phyloP scores from a whole-genome alignment of 805 yeast species.

The Metschnikowia proteae region DNA sequence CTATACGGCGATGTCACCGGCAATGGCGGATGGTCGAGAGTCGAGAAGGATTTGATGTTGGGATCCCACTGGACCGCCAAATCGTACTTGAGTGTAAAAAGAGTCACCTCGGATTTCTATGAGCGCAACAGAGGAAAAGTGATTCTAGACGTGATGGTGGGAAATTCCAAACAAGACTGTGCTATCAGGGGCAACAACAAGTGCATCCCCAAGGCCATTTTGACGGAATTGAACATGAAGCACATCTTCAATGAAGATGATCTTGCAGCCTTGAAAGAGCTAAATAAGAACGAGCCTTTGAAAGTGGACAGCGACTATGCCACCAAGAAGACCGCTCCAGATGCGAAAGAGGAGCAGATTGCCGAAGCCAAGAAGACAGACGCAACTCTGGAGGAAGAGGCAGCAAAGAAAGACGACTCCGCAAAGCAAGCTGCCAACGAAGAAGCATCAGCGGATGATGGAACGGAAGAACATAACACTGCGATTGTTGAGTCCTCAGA shows the following conservation, averaged over 20 bases:
- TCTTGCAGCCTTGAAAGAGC: conserved; percentile 4
- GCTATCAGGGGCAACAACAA: conserved; percentile 37
- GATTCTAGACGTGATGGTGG: conserved; percentile 39
- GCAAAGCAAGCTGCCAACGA: background rate
- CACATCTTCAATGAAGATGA: conserved; percentile 29
- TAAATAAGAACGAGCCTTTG: conserved; percentile 8
- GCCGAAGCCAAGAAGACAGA: conserved; percentile 1
- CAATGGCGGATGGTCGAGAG: conserved; percentile 36
- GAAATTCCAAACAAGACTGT: conserved; percentile 29
- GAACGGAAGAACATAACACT: background rate
- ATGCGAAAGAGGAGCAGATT: background rate
- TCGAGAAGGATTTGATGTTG: conserved; percentile 47
- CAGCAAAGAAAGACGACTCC: background rate
- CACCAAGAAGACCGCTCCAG: background rate
- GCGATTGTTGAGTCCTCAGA: background rate
- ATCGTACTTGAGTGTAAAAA: conserved; percentile 37
- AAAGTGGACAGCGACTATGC: conserved; percentile 7
- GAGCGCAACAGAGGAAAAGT: conserved; percentile 24
- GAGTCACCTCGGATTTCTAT: conserved; percentile 21
- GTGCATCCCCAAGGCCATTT: conserved; percentile 26
- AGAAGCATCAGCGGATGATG: background rate
- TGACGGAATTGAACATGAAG: conserved; percentile 26
- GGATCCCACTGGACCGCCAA: conserved; percentile 41
- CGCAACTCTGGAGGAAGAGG: conserved; percentile 3
- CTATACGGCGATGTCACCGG: conserved; percentile 14